A percentile compares a stretch with the other conserved stretches of the same genome.
These are phyloP conservation scores for Pseudopithomyces maydicus DNA, from an alignment of 2,329 filamentous ascomycete genomes.

Conservation along the genomic window DNA sequence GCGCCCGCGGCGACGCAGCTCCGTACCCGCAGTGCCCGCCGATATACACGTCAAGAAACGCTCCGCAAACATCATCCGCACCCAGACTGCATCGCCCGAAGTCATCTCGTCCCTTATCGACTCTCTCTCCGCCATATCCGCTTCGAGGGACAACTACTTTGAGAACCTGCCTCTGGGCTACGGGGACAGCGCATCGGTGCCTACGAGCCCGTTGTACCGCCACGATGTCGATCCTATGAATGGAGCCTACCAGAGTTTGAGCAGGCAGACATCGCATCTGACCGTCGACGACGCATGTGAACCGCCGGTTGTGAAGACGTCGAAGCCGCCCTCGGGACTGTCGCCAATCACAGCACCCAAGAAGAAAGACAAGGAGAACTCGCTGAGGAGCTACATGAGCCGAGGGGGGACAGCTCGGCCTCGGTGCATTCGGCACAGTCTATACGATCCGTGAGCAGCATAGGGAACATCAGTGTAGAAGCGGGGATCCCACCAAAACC, in stretches of 20 bases:
- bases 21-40: constrained; percentile 27
- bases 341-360: constrained; percentile 71
- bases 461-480: constrained; percentile 50
- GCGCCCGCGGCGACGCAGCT: constrained; percentile 34
- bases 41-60: constrained; percentile 30
- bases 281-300: constrained; percentile 63
- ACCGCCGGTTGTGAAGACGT: constrained; percentile 78
- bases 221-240: constrained; percentile 67
- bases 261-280: constrained; percentile 52
- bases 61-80: constrained; percentile 43
- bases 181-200: constrained; percentile 38
- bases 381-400: constrained; percentile 66
- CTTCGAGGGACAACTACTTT: constrained; percentile 71
- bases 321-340: constrained; percentile 78
- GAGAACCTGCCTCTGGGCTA: constrained; percentile 55
- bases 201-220: constrained; percentile 27
- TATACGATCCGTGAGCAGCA: constrained; percentile 40
- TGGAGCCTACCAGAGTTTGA: constrained; percentile 65
- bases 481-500: constrained; percentile 30
- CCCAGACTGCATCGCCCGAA: constrained; percentile 62
- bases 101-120: constrained; percentile 70
- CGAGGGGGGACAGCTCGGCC: constrained; percentile 38
- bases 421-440: constrained; percentile 44
- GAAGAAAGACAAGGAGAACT: constrained; percentile 45
- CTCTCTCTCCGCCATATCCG: constrained; percentile 64